Evolutionary conservation across 108 stramenopile genomes (phyloP), one percentile per base, ranked within the genome.

Genomic region (Poteriospumella lacustris): DNA sequence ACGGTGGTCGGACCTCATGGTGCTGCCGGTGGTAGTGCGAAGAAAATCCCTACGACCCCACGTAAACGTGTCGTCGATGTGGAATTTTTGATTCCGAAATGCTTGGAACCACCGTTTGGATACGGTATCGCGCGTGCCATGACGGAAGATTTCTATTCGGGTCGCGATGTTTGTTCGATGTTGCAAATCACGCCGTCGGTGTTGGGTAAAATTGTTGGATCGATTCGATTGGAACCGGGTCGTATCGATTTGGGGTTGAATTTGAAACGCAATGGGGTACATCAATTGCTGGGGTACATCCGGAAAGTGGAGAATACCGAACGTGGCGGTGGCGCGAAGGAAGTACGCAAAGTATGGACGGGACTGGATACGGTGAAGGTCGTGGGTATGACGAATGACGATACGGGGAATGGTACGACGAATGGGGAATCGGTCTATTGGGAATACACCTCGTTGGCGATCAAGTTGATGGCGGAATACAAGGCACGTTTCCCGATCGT

Each of bases 371-470:
- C 40, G 26, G 70, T 73, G 47, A 5, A 73, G 5, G 36, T 73
- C 24, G 42, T 73, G 38, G 70, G 70, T 64, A 31, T 33, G 12
- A 26, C 9, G 36, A 31, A 5, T 42, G 3, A 73, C 5, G 28
- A 73, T 58, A n/a, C n/a, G 44, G 36, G 34, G 24, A 43, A 58
- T 34, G 44, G 26, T 24, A 39, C 24, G 44, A 12, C 9, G 47
- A 39, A 58, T 15, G 44, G 31, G 36, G 75, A 76, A 28, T 15
- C 44, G 42, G 33, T 56, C 31, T 59, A 81, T 29, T 99, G 96
- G 96, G 96, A 97, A 81, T 99, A 90, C 84, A 89, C 94, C 2
- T 89, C 92, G 43, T 91, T 87, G 75, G 95, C 96, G 26, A 86
- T 97, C 29, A 85, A 88, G 24, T 91, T 97, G 43, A 86, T 99